These are phyloP conservation scores for Stachybotrys chartarum DNA, from an alignment of 2,329 filamentous ascomycete species.

Conservation along the genomic window DNA sequence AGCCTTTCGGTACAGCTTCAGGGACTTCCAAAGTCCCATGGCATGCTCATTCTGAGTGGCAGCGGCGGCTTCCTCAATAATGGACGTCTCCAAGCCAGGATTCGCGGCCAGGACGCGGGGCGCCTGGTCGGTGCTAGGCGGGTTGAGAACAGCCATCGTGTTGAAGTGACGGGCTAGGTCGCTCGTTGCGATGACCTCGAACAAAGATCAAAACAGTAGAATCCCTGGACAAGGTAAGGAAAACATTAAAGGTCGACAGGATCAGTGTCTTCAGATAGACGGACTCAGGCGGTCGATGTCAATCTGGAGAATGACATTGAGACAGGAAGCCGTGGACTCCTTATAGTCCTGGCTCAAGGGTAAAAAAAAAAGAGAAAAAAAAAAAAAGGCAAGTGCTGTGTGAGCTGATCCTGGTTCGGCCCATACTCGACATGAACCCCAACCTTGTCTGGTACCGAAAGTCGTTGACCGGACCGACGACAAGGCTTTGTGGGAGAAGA, in stretches of 20 bases:
- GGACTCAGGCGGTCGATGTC: not conserved
- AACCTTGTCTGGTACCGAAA: too few species aligned
- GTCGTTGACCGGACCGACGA: too few species aligned
- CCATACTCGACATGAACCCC: too few species aligned
- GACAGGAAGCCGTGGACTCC: not conserved
- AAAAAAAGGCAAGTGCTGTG: not conserved
- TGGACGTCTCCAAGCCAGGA: not conserved
- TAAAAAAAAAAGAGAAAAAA: not conserved
- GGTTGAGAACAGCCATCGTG: not conserved
- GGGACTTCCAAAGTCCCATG: slow-evolving; percentile 22
- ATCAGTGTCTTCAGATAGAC: not conserved
- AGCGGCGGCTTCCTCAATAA: slow-evolving; percentile 8
- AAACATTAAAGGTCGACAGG: not conserved
- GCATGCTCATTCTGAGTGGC: slow-evolving; percentile 26
- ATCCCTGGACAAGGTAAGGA: not conserved
- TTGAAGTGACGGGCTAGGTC: not conserved
- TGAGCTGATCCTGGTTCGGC: too few species aligned
- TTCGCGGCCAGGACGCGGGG: not conserved
- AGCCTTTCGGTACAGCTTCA: slow-evolving; percentile 32
- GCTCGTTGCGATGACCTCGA: not conserved
- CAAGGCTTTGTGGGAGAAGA: too few species aligned
- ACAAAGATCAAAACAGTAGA: not conserved
- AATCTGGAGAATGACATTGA: not conserved
- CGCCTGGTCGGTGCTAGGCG: not conserved
- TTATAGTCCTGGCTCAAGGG: not conserved